Evolutionary conservation across 768 basidiomycete genomes (phyloP).

Genomic region (Suillus paluster): DNA sequence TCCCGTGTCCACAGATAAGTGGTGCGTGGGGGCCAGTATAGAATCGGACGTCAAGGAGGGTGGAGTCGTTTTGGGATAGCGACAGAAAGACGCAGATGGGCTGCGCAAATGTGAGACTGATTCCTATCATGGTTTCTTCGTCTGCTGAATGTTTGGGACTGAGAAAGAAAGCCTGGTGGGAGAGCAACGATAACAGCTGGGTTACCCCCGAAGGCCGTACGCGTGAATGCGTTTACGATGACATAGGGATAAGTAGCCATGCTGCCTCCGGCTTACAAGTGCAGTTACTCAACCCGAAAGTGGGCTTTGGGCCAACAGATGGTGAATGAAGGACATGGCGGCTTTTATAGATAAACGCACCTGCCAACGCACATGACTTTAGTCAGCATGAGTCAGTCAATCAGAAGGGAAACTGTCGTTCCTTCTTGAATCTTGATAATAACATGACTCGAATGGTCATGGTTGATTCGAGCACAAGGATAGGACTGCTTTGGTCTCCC

Average conservation of each 20-base stretch:
- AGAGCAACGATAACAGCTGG: conserved; percentile 46
- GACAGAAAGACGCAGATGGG: conserved; percentile 45
- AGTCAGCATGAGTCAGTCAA: background rate
- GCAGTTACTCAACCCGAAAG: background rate
- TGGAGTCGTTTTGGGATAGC: conserved; percentile 20
- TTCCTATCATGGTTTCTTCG: conserved; percentile 21
- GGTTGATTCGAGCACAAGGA: too few species aligned
- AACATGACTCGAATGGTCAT: background rate
- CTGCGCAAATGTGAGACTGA: conserved; percentile 50
- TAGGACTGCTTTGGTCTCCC: too few species aligned
- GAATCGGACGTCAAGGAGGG: conserved; percentile 44
- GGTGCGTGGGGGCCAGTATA: conserved; percentile 38
- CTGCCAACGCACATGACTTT: background rate
- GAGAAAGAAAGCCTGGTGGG: conserved; percentile 10
- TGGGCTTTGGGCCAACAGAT: background rate
- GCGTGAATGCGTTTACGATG: conserved; percentile 49
- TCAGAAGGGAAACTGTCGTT: background rate
- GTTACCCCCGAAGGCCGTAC: conserved; percentile 46
- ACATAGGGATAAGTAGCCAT: conserved; percentile 30
- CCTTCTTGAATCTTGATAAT: background rate
- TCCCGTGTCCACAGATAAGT: conserved; percentile 49
- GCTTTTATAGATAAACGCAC: background rate
- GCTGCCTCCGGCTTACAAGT: background rate
- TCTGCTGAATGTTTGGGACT: conserved; percentile 3
- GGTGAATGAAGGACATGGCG: background rate